Evolutionary conservation across 2,329 filamentous ascomycete genomes (phyloP).

Genomic region (Venturia effusa): DNA sequence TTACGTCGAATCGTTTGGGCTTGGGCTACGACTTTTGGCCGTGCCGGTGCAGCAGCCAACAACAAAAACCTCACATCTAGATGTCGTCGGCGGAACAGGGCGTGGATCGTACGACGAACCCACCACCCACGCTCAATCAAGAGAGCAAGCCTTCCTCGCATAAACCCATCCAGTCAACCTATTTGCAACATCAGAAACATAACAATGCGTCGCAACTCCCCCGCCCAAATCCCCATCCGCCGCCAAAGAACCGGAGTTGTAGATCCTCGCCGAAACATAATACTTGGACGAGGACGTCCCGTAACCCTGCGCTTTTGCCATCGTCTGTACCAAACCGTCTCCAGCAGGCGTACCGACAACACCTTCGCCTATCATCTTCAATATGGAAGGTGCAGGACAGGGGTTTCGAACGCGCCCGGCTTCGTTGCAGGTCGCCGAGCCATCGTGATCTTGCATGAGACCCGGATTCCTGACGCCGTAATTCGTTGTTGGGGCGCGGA

Average conservation of each 20-base stretch:
- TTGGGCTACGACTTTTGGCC: neutral
- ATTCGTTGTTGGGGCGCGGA: slow-evolving; percentile 32
- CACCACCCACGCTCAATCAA: slow-evolving; percentile 3
- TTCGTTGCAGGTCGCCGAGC: slow-evolving; percentile 28
- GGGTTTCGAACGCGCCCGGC: slow-evolving; percentile 24
- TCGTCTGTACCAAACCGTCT: slow-evolving; percentile 31
- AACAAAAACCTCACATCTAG: slow-evolving; percentile 7
- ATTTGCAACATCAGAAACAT: slow-evolving; percentile 41
- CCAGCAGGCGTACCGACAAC: slow-evolving; percentile 30
- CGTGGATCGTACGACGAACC: neutral
- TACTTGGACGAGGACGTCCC: slow-evolving; percentile 29
- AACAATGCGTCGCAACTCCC: slow-evolving; percentile 39
- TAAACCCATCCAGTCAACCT: slow-evolving; percentile 17
- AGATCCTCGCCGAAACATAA: slow-evolving; percentile 38
- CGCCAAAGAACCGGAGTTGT: slow-evolving; percentile 38
- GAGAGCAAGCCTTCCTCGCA: slow-evolving; percentile 10
- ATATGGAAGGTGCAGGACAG: slow-evolving; percentile 28
- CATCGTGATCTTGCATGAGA: slow-evolving; percentile 36
- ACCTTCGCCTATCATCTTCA: slow-evolving; percentile 34
- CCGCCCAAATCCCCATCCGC: slow-evolving; percentile 27
- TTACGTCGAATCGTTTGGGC: neutral
- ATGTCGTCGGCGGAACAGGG: slow-evolving; percentile 7
- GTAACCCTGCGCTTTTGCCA: slow-evolving; percentile 20
- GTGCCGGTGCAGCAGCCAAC: neutral
- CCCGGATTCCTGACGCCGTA: slow-evolving; percentile 34